Evolutionary conservation across 345 rosid species (phyloP), one percentile per base, ranked within the genome.

Genomic region (Mercurialis annua): DNA sequence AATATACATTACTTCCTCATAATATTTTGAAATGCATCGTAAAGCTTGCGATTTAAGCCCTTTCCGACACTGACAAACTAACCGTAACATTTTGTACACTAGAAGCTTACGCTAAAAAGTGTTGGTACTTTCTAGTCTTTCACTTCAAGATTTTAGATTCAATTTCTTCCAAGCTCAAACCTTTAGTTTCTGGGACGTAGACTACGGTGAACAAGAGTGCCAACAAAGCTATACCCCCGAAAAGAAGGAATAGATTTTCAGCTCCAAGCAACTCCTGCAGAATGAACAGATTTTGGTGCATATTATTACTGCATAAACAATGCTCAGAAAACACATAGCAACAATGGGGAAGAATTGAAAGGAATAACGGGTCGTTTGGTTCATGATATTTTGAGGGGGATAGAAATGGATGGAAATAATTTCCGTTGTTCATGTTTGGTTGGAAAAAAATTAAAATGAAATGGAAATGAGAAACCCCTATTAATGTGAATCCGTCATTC

Each of bases 151-250:
- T 74, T 78, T 86, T 87, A 29, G 97, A 85, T 73, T 93, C 96
- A 38, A 89, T 93, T 64, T 90, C 96, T 79, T 93, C 98, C 87
- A 90, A 84, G 79, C 97, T 90, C 80, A 93, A 75, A 50, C 98
- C 96, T 82, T 93, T 93, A 43, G 98, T 90, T 85, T 93, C 98
- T 21, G 98, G 98, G 73, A 93, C 95, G 36, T 69, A 14, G 44
- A 80, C 49, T 23, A 83, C 68, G 10, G 83, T 78, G 65, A 90
- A 93, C 74, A 83, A 23, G 56, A 93, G 77, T 1, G 97, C 78
- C 48, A 85, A 55, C 78, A 93, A 57, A 16, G 96, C 97, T 67
- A 93, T 82, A 10, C 74, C 96, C 46, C 90, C 96, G 43, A 93
- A 90, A 59, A 93, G 82, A 55, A 93, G 92, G 85, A 93, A 93